These are phyloP conservation scores for Begonia loranthoides DNA, from an alignment of 306 rosid genomes.

Conservation along the genomic window DNA sequence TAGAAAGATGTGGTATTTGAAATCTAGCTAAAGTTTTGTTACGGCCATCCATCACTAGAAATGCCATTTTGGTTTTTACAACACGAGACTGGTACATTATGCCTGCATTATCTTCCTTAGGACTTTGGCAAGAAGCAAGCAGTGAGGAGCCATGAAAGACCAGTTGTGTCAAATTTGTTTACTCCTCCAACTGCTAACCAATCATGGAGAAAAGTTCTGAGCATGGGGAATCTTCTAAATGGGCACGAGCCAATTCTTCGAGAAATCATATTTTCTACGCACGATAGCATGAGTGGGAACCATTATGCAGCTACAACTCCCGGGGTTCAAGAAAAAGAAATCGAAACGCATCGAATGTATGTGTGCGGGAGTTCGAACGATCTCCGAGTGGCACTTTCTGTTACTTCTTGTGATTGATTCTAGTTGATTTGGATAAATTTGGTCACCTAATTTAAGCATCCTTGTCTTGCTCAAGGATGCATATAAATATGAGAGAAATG, in stretches of 20 bases:
- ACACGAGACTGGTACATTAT: conserved; percentile 13
- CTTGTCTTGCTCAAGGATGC: too few relatives aligned
- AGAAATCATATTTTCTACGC: conserved; percentile 65
- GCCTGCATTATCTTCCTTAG: conserved; percentile 21
- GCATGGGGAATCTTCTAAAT: conserved; percentile 98
- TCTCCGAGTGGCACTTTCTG: conserved; percentile 80
- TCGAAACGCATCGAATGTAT: conserved; percentile 83
- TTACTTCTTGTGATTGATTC: conserved; percentile 73
- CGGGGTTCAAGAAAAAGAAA: conserved; percentile 37
- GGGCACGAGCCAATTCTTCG: conserved; percentile 88
- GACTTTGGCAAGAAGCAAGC: conserved; percentile 51
- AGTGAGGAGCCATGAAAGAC: conserved; percentile 51
- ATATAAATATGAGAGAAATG: too few relatives aligned
- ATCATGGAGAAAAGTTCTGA: conserved; percentile 86
- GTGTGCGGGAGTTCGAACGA: conserved; percentile 81
- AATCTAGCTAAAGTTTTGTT: too few relatives aligned
- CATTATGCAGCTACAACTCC: conserved; percentile 54
- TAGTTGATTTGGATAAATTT: neutral
- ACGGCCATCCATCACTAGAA: too few relatives aligned
- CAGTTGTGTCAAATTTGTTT: conserved; percentile 60
- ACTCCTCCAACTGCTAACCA: conserved; percentile 78
- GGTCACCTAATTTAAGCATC: neutral
- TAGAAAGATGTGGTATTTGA: too few relatives aligned
- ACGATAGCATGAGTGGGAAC: conserved; percentile 51
- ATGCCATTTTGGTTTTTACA: neutral